Evolutionary conservation across 306 rosid genomes (phyloP), one percentile per base, ranked within the genome.

Genomic region (Rosa multiflora): DNA sequence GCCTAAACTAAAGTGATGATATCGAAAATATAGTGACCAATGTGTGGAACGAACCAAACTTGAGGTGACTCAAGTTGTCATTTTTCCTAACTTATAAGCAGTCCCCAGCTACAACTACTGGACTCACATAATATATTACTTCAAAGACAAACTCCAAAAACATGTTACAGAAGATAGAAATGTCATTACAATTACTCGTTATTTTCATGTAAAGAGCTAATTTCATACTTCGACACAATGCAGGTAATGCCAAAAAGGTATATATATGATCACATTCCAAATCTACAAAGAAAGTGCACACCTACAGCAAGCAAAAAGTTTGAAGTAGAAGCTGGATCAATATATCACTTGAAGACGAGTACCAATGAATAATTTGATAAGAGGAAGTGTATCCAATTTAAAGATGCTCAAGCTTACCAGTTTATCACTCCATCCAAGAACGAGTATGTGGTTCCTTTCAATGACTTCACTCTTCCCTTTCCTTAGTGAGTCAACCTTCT

Each of bases 361-460:
- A 51, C 18, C 20, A 6, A 35, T 3, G 52, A 48, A 10, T 48
- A 48, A 48, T 48, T 48, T 11, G 4, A 2, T 48, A 11, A 29
- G 0, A 53, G 12, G 62, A 55, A 64, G 9, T 56, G 64, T 64
- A 73, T 73, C 53, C 42, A 66, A 72, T 15, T 42, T 17, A 53
- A 70, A 77, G 40, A 47, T 64, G 82, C 46, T 51, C n/a, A 37
- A 79, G 73, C 63, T 75, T 90, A 94, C 99, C 97, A 94, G 80
- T 88, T 94, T 94, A 83, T 94, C 99, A 85, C 99, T 86, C 99
- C 99, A 94, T 44, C 99, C 99, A 80, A 94, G 99, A 84, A 94
- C 88, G 86, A 94, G 99, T 78, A 94, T 86, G 86, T 94, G 99
- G 80, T 94, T 88, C 80, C 85, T 91, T 86, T 94, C 99, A 76